These are phyloP conservation scores for Pythium sp. DNA, from an alignment of 352 stramenopile species.

Conservation along the genomic window DNA sequence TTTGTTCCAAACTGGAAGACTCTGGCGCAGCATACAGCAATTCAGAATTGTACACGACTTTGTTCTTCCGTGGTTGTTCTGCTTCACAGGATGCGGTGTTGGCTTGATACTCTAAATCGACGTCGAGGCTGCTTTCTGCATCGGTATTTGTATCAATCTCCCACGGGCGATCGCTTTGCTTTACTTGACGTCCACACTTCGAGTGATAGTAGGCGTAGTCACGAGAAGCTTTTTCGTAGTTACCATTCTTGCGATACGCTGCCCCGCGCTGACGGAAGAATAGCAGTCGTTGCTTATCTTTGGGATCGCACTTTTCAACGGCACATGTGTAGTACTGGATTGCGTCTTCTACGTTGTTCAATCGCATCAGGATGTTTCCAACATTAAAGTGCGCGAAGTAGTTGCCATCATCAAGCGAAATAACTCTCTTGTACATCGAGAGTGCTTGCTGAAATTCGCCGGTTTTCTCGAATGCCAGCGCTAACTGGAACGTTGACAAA, in stretches of 20 bases:
- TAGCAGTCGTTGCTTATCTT: constrained; percentile 16
- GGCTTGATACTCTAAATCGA: neutral
- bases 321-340: constrained; percentile 44
- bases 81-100: neutral
- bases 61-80: neutral
- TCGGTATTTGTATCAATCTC: neutral
- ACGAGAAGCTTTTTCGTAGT: constrained; percentile 61
- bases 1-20: neutral
- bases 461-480: constrained; percentile 45
- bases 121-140: neutral
- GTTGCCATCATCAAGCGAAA: constrained; percentile 23
- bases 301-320: constrained; percentile 28
- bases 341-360: constrained; percentile 30
- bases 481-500: constrained; percentile 40
- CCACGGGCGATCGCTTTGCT: constrained; percentile 3
- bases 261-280: constrained; percentile 57
- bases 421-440: constrained; percentile 33
- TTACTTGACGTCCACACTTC: constrained; percentile 10
- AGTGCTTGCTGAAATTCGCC: constrained; percentile 30
- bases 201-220: constrained; percentile 38
- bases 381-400: constrained; percentile 54
- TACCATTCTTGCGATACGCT: constrained; percentile 49
- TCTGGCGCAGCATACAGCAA: constrained; percentile 15
- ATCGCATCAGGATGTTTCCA: constrained; percentile 51
- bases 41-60: constrained; percentile 15